Base-by-base conservation (phyloP, 805 yeast genomes). In the Pichia membranifaciens region DNA sequence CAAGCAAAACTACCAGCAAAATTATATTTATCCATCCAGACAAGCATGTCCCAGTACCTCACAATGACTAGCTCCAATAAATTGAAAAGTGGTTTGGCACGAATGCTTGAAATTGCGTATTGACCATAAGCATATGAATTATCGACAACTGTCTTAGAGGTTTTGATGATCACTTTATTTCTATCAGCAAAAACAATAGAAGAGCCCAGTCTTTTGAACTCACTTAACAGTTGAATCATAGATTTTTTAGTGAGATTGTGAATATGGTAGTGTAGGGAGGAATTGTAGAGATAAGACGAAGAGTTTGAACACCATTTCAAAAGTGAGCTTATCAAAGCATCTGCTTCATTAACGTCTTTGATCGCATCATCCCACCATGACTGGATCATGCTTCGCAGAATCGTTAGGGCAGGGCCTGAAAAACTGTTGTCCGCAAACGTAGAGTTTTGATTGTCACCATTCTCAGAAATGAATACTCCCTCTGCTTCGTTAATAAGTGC, bases 361-460 rank as follows among this genome's bases (percentile, higher is more conserved):
- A 86, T 66, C 0, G 96, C 97, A 58, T 81, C 84, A 58, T 88
- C 95, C 96, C 97, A 91, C 96, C 96, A 88, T 29, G 74, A 80
- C 57, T 84, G 87, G 12, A 93, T 84, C 75, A 93, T 69, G 7
- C 74, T 63, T 58, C 95, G 76, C 47, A 93, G 70, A 1, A 84
- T 84, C 9, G 72, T 64, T 51, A 93, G 70, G 2, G 96, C 86
- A 0, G 85, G 78, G 0, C 81, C 74, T 10, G 90, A 83, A 56
- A 91, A 90, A 0, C 95, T 78, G 62, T 91, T 95, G 54, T 83
- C 87, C 13, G 91, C 84, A 55, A 90, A 78, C 0, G 78, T 73
- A 7, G 62, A 56, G 17, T 50, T 50, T 15, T 54, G 55, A 4
- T 55, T 49, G 22, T 48, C 54, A 7, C 54, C 58, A 12, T 58